Base-by-base conservation (phyloP, 129 eudicot genomes). In the Scalesia atractyloides region DNA sequence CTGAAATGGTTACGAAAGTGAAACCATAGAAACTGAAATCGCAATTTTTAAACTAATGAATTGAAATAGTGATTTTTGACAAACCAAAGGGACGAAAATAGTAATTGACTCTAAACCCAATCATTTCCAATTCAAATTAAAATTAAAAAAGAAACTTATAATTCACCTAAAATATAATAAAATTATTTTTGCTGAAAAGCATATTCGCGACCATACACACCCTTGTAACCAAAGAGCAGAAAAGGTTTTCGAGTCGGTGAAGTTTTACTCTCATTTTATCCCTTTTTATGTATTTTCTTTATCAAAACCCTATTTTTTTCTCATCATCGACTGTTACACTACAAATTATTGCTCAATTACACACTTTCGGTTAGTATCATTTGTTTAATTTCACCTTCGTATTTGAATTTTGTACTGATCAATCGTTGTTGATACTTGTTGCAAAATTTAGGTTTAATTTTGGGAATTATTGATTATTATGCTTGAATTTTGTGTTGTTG, bases 321-420 rank as follows among this genome's bases (percentile, higher is more conserved):
- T 70, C 39, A 69, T 69, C 62, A 69, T 11, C 62, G 34, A 1
- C 73, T 3, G 24, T 54, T 50, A 14, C 48, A 50, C 75, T 54
- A 53, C 52, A 34, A 48, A 19, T 47, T 49, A 17, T 48, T 73
- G 52, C 71, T 48, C 16, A 73, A 37, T 73, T 50, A 39, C 52
- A 15, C 41, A 53, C 30, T 50, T 49, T 34, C 43, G 72, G 78
- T 74, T 36, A 74, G 78, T 50, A 64, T 74, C 17, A 36, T 49
- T 34, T 68, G 7, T 64, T 50, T 62, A 46, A 13, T 62, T 70
- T 9, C 58, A 18, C 33, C 48, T 50, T 68, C 62, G 17, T 7
- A 15, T 46, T 73, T 36, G 11, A 73, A 14, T 48, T 62, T 46
- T 62, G 13, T 9, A 33, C 34, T 34, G 63, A 73, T 73, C 50